Conservation (phyloP, 2,329 filamentous ascomycete genomes). For the Purpureocillium takamizusanense region DNA sequence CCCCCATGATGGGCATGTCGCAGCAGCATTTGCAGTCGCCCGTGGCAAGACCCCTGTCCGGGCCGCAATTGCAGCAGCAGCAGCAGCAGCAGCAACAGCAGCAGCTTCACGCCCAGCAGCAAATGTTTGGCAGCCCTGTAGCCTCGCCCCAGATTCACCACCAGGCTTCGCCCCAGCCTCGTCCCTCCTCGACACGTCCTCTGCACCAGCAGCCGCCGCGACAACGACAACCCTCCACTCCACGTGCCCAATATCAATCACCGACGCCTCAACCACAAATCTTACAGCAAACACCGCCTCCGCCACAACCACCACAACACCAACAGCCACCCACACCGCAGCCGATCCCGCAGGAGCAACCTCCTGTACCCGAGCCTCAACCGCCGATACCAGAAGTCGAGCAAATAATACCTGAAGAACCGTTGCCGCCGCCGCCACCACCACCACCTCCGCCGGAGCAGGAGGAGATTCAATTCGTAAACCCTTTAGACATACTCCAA, state of each 20-base stretch:
- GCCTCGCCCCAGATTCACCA: constrained; percentile 10
- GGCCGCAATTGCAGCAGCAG: constrained; percentile 2
- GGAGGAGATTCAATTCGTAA: constrained; percentile 23
- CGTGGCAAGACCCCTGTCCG: background rate
- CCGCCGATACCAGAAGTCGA: constrained; percentile 1
- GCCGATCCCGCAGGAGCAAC: constrained; percentile 7
- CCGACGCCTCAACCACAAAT: constrained; percentile 4
- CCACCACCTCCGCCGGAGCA: constrained; percentile 2
- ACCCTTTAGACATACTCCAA: constrained; percentile 27
- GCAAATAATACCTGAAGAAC: constrained; percentile 2
- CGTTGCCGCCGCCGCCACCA: constrained; percentile 1
- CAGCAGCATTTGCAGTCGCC: constrained; percentile 1
- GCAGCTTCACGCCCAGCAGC: constrained; percentile 7
- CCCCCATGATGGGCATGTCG: background rate
- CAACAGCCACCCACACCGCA: constrained; percentile 7
- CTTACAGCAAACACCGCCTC: constrained; percentile 8
- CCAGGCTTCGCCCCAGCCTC: constrained; percentile 9
- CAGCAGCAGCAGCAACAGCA: constrained; percentile 9
- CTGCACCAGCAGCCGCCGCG: constrained; percentile 15
- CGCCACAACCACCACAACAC: constrained; percentile 1
- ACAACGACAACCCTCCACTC: constrained; percentile 8
- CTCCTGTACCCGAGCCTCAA: constrained; percentile 6
- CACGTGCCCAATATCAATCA: constrained; percentile 5
- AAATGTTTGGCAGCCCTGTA: background rate
- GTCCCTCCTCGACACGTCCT: constrained; percentile 7